Base-by-base conservation (phyloP, 2,329 filamentous ascomycete species). In the Fragosphaeria purpurea region DNA sequence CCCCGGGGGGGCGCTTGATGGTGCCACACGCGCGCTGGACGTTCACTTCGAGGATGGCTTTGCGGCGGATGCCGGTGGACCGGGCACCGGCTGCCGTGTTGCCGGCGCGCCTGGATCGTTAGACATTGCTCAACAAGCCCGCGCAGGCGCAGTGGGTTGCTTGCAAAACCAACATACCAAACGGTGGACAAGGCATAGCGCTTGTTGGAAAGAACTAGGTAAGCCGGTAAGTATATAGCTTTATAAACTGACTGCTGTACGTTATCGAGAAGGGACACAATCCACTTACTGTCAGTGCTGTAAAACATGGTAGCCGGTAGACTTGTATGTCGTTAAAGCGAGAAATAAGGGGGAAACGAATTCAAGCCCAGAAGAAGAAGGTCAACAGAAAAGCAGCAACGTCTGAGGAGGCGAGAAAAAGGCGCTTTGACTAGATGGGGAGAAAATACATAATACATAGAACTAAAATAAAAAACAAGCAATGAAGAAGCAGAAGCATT, bases 101-200 rank as follows among this genome's bases (percentile, higher is more conserved):
- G 41, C 93, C 93, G 41, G 95, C 83, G 41, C 96, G 81, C 91
- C 91, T 96, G 41, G 5, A 10, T 9, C n/a, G 39, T 37, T 34
- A 34, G 12, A 22, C n/a, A 43, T 43, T 22, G 22, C 22, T 22
- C 22, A 22, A 22, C 22, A 22, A 22, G 22, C 22, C 22, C 22
- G 22, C 22, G 22, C 22, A 22, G 22, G 22, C 22, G 3, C 22
- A 22, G 22, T 22, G 22, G 22, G 22, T 22, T 22, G 22, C 22
- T 22, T 22, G 22, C 2, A 22, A 22, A 22, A 22, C 22, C 22
- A 22, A 61, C 78, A 61, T 74, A 95, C 91, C 93, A 98, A 53
- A 98, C 84, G 2, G 91, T 98, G 11, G 91, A 86, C 51, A 98
- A 86, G 50, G 93, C 93, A 77, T 96, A 86, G 64, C 93, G 85